Percentiles rank a stretch among this genome's conserved stretches.
Conservation (phyloP, 1,284 basidiomycete genomes). For the Athelia sp. region DNA sequence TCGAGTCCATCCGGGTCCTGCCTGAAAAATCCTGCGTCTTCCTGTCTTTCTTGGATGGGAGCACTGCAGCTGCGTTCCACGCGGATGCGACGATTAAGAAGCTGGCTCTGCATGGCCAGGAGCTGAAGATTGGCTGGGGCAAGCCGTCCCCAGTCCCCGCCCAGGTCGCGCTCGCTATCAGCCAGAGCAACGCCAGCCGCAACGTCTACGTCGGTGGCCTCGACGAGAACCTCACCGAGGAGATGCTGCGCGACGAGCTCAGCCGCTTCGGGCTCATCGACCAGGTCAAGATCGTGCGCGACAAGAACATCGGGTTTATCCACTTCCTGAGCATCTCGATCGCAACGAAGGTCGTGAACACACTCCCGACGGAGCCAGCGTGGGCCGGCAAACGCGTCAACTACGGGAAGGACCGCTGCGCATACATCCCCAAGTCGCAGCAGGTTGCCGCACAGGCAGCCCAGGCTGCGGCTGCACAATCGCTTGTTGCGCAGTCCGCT, state of each 20-base stretch:
- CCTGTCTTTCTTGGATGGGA: slow-evolving; percentile 91
- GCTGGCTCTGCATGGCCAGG: slow-evolving; percentile 83
- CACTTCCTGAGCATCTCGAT: slow-evolving; percentile 92
- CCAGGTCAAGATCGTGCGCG: slow-evolving; percentile 95
- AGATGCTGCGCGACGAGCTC: slow-evolving; percentile 82
- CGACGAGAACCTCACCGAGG: slow-evolving; percentile 85
- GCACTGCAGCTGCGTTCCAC: slow-evolving; percentile 90
- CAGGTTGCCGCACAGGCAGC: slow-evolving; percentile 80
- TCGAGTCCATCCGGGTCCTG: slow-evolving; percentile 93
- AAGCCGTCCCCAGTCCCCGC: slow-evolving; percentile 85
- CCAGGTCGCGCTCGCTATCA: slow-evolving; percentile 81
- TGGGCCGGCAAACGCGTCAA: slow-evolving; percentile 96
- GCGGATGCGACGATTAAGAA: slow-evolving; percentile 94
- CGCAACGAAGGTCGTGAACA: slow-evolving; percentile 91
- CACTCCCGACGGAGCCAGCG: slow-evolving; percentile 79
- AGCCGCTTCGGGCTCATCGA: slow-evolving; percentile 92
- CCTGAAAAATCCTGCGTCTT: slow-evolving; percentile 98
- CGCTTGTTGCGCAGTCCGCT: slow-evolving; percentile 61
- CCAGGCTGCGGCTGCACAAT: slow-evolving; percentile 78
- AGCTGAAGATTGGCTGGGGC: slow-evolving; percentile 96
- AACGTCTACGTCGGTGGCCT: slow-evolving; percentile 94
- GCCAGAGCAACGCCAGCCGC: slow-evolving; percentile 84
- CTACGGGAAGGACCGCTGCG: slow-evolving; percentile 94
- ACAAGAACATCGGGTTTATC: slow-evolving; percentile 97
- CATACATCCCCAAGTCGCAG: slow-evolving; percentile 89